Evolutionary conservation across 2,329 filamentous ascomycete genomes (phyloP).

Genomic region (Fusarium buxicola): DNA sequence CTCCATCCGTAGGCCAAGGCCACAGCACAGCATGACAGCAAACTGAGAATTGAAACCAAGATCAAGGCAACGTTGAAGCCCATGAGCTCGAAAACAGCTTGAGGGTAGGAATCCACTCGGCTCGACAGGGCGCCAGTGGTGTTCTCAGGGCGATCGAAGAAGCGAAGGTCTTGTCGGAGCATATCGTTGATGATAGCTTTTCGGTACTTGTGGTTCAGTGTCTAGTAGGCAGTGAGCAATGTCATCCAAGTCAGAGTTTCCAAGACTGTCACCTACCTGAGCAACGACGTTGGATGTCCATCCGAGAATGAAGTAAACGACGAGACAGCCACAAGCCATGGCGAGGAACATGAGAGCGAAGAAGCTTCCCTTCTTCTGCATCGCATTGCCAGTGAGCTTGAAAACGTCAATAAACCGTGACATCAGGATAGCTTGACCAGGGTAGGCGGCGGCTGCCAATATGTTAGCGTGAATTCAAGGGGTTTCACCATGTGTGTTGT

Average conservation of each 20-base stretch:
- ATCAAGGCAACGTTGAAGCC: conserved; percentile 54
- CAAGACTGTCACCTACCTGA: conserved; percentile 6
- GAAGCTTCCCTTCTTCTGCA: conserved; percentile 58
- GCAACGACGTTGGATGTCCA: conserved; percentile 47
- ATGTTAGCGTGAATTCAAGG: conserved; percentile 1
- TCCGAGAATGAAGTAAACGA: conserved; percentile 56
- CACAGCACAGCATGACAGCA: conserved; percentile 47
- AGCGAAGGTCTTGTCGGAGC: conserved; percentile 47
- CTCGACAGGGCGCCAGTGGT: conserved; percentile 50
- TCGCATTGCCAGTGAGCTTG: conserved; percentile 37
- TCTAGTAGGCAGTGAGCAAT: no score
- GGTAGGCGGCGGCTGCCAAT: conserved; percentile 37
- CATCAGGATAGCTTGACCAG: conserved; percentile 56
- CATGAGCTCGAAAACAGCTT: conserved; percentile 54
- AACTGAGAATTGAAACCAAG: conserved; percentile 49
- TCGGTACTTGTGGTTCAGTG: no score
- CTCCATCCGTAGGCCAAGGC: conserved; percentile 59
- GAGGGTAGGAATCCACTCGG: conserved; percentile 50
- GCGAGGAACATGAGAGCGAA: conserved; percentile 66
- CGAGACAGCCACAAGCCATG: conserved; percentile 55
- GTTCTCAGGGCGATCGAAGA: conserved; percentile 55
- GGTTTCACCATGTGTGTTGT: conserved; percentile 14
- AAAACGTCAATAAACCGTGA: conserved; percentile 53
- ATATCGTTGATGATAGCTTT: no score
- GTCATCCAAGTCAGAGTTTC: no score